phyloP scores from a whole-genome alignment of 2,329 filamentous ascomycete species.

The Aspergillus fructus region DNA sequence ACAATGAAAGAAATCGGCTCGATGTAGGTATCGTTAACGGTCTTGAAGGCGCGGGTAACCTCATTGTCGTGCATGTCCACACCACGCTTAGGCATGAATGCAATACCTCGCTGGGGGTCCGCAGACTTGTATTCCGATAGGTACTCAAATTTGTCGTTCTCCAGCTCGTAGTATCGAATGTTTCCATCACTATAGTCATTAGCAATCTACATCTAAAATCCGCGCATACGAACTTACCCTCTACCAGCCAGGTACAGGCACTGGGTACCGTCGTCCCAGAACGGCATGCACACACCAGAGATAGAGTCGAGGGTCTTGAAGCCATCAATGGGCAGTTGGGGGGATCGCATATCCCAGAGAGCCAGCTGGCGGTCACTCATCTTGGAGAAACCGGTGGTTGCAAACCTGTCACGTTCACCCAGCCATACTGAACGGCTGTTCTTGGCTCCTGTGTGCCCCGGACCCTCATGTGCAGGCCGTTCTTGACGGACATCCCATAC shows the following conservation, averaged over 20 bases:
- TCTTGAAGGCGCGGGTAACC: conserved; percentile 94
- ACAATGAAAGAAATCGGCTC: conserved; percentile 98
- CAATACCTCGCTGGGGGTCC: conserved; percentile 91
- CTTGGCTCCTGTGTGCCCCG: conserved; percentile 90
- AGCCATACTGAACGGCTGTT: conserved; percentile 97
- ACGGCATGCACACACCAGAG: conserved; percentile 97
- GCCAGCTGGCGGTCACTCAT: conserved; percentile 98
- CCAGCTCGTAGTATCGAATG: conserved; percentile 97
- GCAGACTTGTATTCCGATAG: conserved; percentile 95
- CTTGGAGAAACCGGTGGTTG: conserved; percentile 93
- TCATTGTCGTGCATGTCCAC: conserved; percentile 98
- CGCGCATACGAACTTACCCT: conserved; percentile 62
- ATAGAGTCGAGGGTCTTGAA: conserved; percentile 92
- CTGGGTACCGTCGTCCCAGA: conserved; percentile 97
- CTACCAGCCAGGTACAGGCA: conserved; percentile 96
- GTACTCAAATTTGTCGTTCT: conserved; percentile 98
- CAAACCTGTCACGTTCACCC: conserved; percentile 93
- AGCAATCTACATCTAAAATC: background rate
- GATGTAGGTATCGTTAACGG: conserved; percentile 88
- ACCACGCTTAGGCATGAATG: conserved; percentile 90
- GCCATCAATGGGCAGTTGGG: conserved; percentile 78
- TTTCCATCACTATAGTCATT: conserved; percentile 74
- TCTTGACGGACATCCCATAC: conserved; percentile 98
- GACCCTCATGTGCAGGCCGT: conserved; percentile 76
- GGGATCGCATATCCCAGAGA: conserved; percentile 86